phyloP scores from a whole-genome alignment of 352 stramenopile species.

The Globisporangium echinulatum region DNA sequence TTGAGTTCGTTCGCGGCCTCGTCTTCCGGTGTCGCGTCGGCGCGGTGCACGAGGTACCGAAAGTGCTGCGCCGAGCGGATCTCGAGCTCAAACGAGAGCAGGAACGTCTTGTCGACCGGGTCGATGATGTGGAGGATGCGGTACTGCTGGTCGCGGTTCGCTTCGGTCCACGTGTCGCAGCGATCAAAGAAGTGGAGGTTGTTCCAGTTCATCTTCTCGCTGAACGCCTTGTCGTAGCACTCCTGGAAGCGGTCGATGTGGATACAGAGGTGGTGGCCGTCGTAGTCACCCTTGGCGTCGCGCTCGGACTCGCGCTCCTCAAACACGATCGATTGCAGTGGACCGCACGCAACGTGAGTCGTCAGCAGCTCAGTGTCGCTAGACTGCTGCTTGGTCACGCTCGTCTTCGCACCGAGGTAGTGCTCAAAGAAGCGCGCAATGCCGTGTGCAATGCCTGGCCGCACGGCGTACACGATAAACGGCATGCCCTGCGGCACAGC shows the following conservation, averaged over 20 bases:
- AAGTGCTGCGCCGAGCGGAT: conserved; percentile 65
- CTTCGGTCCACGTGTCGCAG: conserved; percentile 58
- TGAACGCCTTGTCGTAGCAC: conserved; percentile 47
- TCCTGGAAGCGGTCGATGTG: conserved; percentile 68
- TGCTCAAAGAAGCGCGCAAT: conserved; percentile 69
- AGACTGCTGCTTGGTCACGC: conserved; percentile 36
- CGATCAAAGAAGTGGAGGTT: conserved; percentile 68
- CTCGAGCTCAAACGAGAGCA: conserved; percentile 67
- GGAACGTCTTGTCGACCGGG: conserved; percentile 50
- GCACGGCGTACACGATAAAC: conserved; percentile 53
- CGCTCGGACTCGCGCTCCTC: conserved; percentile 46
- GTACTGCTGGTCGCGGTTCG: conserved; percentile 66
- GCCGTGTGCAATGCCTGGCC: conserved; percentile 44
- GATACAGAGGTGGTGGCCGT: conserved; percentile 71
- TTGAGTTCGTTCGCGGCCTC: conserved; percentile 48
- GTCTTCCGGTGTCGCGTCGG: conserved; percentile 41
- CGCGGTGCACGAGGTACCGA: conserved; percentile 59
- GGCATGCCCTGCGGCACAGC: conserved; percentile 46
- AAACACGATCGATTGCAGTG: conserved; percentile 58
- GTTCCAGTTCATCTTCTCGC: conserved; percentile 66
- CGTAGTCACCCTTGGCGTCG: conserved; percentile 57
- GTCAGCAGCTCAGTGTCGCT: conserved; percentile 22
- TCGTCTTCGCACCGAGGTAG: conserved; percentile 51
- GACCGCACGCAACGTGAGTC: conserved; percentile 43
- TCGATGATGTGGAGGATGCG: conserved; percentile 63